phyloP scores from a whole-genome alignment of 2,329 filamentous ascomycete species.

The Curvularia sp. region DNA sequence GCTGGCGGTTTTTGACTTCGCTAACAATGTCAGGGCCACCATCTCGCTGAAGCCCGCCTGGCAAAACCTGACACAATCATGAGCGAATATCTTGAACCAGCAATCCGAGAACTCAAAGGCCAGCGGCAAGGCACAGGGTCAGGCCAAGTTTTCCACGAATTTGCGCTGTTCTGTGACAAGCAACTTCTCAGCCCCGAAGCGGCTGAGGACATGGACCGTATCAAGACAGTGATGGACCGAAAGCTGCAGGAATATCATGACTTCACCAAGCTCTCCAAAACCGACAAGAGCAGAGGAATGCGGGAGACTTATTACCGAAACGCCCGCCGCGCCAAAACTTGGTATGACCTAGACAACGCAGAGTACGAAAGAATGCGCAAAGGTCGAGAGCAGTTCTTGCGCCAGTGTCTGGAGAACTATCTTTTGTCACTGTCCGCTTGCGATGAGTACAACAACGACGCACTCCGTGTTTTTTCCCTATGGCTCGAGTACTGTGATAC shows the following conservation, averaged over 20 bases:
- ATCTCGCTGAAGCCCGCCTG: slow-evolving; percentile 85
- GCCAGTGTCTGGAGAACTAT: slow-evolving; percentile 91
- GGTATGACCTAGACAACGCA: slow-evolving; percentile 87
- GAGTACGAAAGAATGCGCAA: slow-evolving; percentile 81
- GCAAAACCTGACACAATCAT: slow-evolving; percentile 93
- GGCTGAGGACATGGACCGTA: slow-evolving; percentile 80
- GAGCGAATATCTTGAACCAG: slow-evolving; percentile 81
- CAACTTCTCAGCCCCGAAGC: slow-evolving; percentile 88
- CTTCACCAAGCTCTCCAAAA: slow-evolving; percentile 67
- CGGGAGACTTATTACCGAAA: slow-evolving; percentile 61
- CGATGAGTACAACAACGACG: slow-evolving; percentile 87
- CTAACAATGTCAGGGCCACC: slow-evolving; percentile 67
- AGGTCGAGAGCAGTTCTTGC: slow-evolving; percentile 82
- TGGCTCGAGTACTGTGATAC: slow-evolving; percentile 91
- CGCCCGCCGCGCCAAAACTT: slow-evolving; percentile 78
- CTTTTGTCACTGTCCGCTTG: slow-evolving; percentile 82
- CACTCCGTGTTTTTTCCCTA: slow-evolving; percentile 87
- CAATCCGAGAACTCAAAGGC: slow-evolving; percentile 79
- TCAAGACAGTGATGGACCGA: slow-evolving; percentile 78
- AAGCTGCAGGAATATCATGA: slow-evolving; percentile 82
- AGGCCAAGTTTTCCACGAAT: slow-evolving; percentile 90
- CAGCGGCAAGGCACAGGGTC: slow-evolving; percentile 73
- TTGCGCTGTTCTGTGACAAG: slow-evolving; percentile 92
- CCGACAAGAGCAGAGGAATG: slow-evolving; percentile 54
- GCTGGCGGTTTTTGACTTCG: background rate